Evolutionary conservation across 352 stramenopile species (phyloP).

Genomic region (Globisporangium spiculum): DNA sequence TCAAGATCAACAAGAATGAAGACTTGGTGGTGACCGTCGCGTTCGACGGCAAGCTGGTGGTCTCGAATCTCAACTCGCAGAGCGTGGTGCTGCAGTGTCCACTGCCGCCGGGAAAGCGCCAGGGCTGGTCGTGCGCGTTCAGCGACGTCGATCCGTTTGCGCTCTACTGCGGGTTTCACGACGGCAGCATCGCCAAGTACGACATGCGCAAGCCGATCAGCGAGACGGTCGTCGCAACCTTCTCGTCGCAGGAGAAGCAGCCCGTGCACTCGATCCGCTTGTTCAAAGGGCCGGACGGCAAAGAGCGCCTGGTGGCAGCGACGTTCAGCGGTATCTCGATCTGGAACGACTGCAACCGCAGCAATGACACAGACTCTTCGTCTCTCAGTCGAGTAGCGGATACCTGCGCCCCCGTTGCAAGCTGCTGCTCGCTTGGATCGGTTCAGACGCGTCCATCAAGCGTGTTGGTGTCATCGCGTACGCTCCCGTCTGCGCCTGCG

Average conservation of each 20-base stretch:
- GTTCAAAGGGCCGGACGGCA: conserved; percentile 25
- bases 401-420: conserved; percentile 20
- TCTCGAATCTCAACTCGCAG: conserved; percentile 44
- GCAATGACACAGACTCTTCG: conserved; percentile 5
- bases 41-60: conserved; percentile 56
- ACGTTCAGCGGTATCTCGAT: conserved; percentile 44
- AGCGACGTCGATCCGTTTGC: conserved; percentile 35
- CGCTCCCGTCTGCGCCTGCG: conserved; percentile 16
- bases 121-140: conserved; percentile 57
- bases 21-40: conserved; percentile 44
- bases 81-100: conserved; percentile 37
- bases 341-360: conserved; percentile 30
- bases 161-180: conserved; percentile 55
- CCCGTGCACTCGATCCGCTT: conserved; percentile 52
- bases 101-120: conserved; percentile 33
- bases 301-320: conserved; percentile 36
- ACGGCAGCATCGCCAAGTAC: conserved; percentile 46
- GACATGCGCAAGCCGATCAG: conserved; percentile 39
- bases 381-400: conserved; percentile 13
- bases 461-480: conserved; percentile 44
- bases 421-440: conserved; percentile 35
- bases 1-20: conserved; percentile 36
- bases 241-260: conserved; percentile 38
- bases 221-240: conserved; percentile 31
- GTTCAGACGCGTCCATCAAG: conserved; percentile 27